phyloP scores from a whole-genome alignment of 116 monocot species.

The Iris pallida region DNA sequence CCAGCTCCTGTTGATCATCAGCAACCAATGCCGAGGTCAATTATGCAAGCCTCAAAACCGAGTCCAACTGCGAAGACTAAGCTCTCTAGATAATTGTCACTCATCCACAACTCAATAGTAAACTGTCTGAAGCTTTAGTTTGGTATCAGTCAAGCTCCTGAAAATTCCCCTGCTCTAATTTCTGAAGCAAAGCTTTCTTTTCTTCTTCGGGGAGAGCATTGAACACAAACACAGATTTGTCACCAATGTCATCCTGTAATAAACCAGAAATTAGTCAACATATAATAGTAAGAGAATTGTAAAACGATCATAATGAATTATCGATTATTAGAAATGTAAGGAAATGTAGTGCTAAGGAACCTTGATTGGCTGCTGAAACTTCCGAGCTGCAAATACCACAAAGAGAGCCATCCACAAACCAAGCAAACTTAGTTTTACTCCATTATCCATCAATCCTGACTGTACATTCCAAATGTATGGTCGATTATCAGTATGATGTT shows the following conservation, averaged over 20 bases:
- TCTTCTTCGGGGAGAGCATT: slow-evolving; percentile 76
- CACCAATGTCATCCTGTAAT: slow-evolving; percentile 82
- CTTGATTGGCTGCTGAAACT: slow-evolving; percentile 96
- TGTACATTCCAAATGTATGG: slow-evolving; percentile 23
- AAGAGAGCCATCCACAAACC: slow-evolving; percentile 85
- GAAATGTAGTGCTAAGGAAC: slow-evolving; percentile 29
- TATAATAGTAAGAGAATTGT: neutral
- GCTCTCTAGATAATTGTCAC: too few species aligned
- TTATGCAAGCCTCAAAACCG: too few species aligned
- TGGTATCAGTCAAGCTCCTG: slow-evolving; percentile 13
- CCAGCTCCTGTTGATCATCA: too few species aligned
- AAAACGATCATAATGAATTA: too few species aligned
- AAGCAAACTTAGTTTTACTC: slow-evolving; percentile 59
- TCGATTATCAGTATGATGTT: neutral
- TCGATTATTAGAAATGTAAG: too few species aligned
- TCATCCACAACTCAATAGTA: too few species aligned
- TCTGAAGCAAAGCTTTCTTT: slow-evolving; percentile 61
- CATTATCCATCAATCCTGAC: slow-evolving; percentile 72
- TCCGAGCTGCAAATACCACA: slow-evolving; percentile 78
- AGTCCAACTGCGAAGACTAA: too few species aligned
- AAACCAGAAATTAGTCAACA: neutral
- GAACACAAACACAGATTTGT: slow-evolving; percentile 98
- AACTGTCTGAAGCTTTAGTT: too few species aligned
- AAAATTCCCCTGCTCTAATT: slow-evolving; percentile 29
- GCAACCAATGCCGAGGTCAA: too few species aligned